Evolutionary conservation across 345 rosid species (phyloP), one percentile per base, ranked within the genome.

Genomic region (Bruguiera sexangula): DNA sequence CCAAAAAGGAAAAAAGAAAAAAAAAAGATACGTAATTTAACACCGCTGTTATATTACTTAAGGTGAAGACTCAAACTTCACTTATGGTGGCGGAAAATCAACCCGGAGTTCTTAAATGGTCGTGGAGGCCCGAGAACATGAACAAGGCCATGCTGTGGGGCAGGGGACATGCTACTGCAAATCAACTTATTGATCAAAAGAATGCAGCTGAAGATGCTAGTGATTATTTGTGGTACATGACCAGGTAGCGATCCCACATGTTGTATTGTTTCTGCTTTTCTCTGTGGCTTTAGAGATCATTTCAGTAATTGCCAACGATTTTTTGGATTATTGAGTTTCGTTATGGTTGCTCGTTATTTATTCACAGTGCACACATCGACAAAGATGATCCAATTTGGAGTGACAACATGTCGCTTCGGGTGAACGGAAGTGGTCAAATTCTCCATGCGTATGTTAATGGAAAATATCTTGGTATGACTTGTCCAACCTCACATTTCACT

Each of bases 81-180:
- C 60, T 84, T 22, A 79, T 85, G 76, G 83, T 78, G 19, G 82
- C 81, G 3, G 82, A 80, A 29, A 58, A 72, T 21, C 63, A 81
- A 63, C 77, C 84, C 3, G 24, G 43, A 56, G 68, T 74, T 29
- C 73, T 86, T 3, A 63, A 74, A 43, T 87, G 93, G 96, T 48
- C 57, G 0, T 92, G 94, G 96, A 86, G 81, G 63, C 90, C 92
- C 0, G 92, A 92, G 69, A 31, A 20, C 0, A 63, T 74, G 15
- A 74, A 69, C 2, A 63, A 73, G 43, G 18, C 80, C 6, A 63
- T 78, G 1, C 20, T 30, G 26, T 31, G 30, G 4, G 78, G 65
- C 6, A 5, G 7, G 31, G 70, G 74, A 2, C 43, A 58, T 20
- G 22, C 52, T 29, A 30, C 53, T 19, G 3, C 62, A 3, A 50